phyloP scores from a whole-genome alignment of 257 asterid genomes.

The Ehretia macrophylla region DNA sequence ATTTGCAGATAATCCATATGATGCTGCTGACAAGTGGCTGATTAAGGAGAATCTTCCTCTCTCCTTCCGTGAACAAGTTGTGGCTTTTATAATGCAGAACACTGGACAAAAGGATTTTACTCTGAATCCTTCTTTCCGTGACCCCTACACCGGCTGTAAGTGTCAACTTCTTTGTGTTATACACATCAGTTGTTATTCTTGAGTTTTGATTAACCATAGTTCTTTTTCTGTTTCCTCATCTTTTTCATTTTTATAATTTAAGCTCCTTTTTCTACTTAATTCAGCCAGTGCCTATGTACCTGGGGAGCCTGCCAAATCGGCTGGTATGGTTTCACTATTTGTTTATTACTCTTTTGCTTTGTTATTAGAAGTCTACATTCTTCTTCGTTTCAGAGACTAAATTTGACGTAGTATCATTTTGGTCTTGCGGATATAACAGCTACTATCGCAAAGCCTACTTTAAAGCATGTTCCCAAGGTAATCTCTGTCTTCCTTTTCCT shows the following conservation, averaged over 20 bases:
- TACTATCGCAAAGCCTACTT: conserved; percentile 53
- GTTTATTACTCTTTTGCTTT: conserved; percentile 11
- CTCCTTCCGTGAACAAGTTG: conserved; percentile 89
- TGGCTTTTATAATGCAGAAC: conserved; percentile 84
- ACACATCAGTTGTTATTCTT: conserved; percentile 14
- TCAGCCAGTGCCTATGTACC: conserved; percentile 95
- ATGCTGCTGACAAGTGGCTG: conserved; percentile 92
- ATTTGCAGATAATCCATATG: conserved; percentile 82
- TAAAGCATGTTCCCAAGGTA: conserved; percentile 96
- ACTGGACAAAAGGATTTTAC: conserved; percentile 72
- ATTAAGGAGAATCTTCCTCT: conserved; percentile 84
- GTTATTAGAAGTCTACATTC: not conserved
- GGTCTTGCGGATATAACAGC: conserved; percentile 33
- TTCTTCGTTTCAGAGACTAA: conserved; percentile 2
- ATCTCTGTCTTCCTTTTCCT: not conserved
- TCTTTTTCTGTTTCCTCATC: conserved; percentile 1
- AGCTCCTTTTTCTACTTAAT: conserved; percentile 21
- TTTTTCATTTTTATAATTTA: conserved; percentile 10
- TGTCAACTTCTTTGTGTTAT: conserved; percentile 9
- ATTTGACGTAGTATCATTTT: conserved; percentile 11
- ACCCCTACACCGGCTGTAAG: conserved; percentile 97
- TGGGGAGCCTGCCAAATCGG: conserved; percentile 66
- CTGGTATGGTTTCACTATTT: conserved; percentile 33
- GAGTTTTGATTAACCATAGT: conserved; percentile 8
- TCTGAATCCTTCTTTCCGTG: conserved; percentile 73